A percentile compares a stretch with the other conserved stretches of the same genome.
Conservation (phyloP, 805 yeast species). For the Spencermartinsiella europaea region DNA sequence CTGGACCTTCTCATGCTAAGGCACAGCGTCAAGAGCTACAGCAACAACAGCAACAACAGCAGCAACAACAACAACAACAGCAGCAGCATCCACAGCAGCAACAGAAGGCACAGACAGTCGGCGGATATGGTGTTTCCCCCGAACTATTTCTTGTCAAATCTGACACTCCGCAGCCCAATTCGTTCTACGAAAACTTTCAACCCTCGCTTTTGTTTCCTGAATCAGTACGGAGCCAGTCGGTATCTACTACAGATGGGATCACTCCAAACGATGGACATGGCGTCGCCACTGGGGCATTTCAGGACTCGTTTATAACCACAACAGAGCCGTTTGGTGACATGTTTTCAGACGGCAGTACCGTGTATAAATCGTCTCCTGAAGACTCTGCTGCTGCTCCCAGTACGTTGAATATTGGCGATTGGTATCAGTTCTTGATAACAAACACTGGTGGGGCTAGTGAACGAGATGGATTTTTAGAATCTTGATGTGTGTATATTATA, state of each 20-base stretch:
- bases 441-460: constrained; percentile 11
- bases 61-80: not conserved
- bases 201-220: constrained; percentile 54
- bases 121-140: constrained; percentile 18
- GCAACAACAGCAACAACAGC: not conserved
- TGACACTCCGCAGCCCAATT: constrained; percentile 22
- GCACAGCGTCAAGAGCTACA: not conserved
- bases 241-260: not conserved
- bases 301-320: constrained; percentile 12
- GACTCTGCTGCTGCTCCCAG: constrained; percentile 24
- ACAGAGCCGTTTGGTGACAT: constrained; percentile 11
- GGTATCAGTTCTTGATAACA: constrained; percentile 34
- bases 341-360: constrained; percentile 4
- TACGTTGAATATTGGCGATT: constrained; percentile 34
- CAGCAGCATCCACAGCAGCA: constrained; percentile 3
- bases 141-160: constrained; percentile 31
- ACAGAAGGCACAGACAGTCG: too few relatives aligned
- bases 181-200: constrained; percentile 47
- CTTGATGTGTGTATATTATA: too few relatives aligned
- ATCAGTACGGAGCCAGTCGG: constrained; percentile 5
- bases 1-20: too few relatives aligned
- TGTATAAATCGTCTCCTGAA: constrained; percentile 17
- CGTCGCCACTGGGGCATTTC: constrained; percentile 1
- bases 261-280: not conserved
- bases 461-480: too few relatives aligned